A percentile compares a stretch with the other conserved stretches of the same genome.
phyloP scores from a whole-genome alignment of 495 filamentous ascomycete genomes.

The Bryoglossum gracile region DNA sequence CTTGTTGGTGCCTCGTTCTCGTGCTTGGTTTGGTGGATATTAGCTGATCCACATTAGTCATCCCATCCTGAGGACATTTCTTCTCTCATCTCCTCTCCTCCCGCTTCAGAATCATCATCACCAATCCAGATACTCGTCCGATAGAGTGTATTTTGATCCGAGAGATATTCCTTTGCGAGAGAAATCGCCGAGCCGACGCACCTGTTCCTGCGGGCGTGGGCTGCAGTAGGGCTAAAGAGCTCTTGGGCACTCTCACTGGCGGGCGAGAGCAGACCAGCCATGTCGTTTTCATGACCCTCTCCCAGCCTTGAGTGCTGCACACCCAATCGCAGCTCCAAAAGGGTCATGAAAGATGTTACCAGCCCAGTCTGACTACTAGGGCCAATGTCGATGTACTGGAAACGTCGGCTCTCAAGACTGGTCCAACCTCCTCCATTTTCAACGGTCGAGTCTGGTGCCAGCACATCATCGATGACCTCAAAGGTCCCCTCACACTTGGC shows the following conservation, averaged over 20 bases:
- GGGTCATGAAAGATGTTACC: slow-evolving; percentile 3
- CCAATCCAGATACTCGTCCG: not conserved
- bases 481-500: slow-evolving; percentile 17
- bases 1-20: not conserved
- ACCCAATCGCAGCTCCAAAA: slow-evolving; percentile 15
- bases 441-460: slow-evolving; percentile 13
- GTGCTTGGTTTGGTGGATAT: slow-evolving; percentile 4
- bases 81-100: not conserved
- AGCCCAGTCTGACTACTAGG: not conserved
- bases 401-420: slow-evolving; percentile 19
- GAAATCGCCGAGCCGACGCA: slow-evolving; percentile 21
- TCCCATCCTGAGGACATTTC: not conserved
- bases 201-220: slow-evolving; percentile 10
- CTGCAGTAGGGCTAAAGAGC: slow-evolving; percentile 15
- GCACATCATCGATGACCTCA: slow-evolving; percentile 24
- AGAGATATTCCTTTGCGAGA: slow-evolving; percentile 14
- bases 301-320: not conserved
- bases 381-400: slow-evolving; percentile 13
- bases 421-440: slow-evolving; percentile 23
- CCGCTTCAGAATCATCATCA: not conserved
- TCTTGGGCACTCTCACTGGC: slow-evolving; percentile 14
- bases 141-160: slow-evolving; percentile 21
- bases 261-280: slow-evolving; percentile 2
- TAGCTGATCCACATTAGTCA: slow-evolving; percentile 6
- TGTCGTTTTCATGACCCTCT: slow-evolving; percentile 7